Evolutionary conservation across 2,329 filamentous ascomycete species (phyloP).

Genomic region (Microcyclospora pomicola): DNA sequence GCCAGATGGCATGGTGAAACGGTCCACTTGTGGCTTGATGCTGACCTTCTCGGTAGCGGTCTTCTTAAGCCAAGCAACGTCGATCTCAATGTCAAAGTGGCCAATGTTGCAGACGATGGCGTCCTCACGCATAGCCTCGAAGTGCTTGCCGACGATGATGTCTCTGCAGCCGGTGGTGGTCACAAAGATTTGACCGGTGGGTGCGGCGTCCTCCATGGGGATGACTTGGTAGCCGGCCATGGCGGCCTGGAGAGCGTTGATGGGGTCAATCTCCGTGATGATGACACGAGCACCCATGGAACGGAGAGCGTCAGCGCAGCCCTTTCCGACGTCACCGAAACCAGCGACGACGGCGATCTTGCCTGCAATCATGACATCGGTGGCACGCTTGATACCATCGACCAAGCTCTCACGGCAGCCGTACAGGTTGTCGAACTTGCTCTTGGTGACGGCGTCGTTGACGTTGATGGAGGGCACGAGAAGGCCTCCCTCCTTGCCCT

Average conservation of each 20-base stretch:
- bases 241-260: slow-evolving; percentile 98
- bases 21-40: slow-evolving; percentile 99
- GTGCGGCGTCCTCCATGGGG: slow-evolving; percentile 93
- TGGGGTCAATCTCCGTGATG: slow-evolving; percentile 94
- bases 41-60: slow-evolving; percentile 87
- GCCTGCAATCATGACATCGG: slow-evolving; percentile 99
- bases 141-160: slow-evolving; percentile 84
- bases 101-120: slow-evolving; percentile 99
- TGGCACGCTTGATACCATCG: slow-evolving; percentile 99
- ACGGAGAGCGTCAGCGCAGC: slow-evolving; percentile 88
- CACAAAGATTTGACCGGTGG: slow-evolving; percentile 90
- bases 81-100: slow-evolving; percentile 99
- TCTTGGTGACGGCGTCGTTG: slow-evolving; percentile 99
- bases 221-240: slow-evolving; percentile 94
- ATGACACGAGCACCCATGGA: slow-evolving; percentile 95
- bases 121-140: slow-evolving; percentile 90
- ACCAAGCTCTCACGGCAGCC: slow-evolving; percentile 97
- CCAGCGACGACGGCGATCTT: slow-evolving; percentile 97
- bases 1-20: slow-evolving; percentile 86
- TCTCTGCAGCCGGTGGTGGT: slow-evolving; percentile 99
- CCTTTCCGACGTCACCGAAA: slow-evolving; percentile 98
- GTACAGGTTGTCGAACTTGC: slow-evolving; percentile 99
- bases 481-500: slow-evolving; percentile 58
- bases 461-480: slow-evolving; percentile 96
- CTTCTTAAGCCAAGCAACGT: slow-evolving; percentile 98